A percentile compares a stretch with the other conserved stretches of the same genome.
Conservation (phyloP, 2,329 filamentous ascomycete species). For the Cladosporium velox region DNA sequence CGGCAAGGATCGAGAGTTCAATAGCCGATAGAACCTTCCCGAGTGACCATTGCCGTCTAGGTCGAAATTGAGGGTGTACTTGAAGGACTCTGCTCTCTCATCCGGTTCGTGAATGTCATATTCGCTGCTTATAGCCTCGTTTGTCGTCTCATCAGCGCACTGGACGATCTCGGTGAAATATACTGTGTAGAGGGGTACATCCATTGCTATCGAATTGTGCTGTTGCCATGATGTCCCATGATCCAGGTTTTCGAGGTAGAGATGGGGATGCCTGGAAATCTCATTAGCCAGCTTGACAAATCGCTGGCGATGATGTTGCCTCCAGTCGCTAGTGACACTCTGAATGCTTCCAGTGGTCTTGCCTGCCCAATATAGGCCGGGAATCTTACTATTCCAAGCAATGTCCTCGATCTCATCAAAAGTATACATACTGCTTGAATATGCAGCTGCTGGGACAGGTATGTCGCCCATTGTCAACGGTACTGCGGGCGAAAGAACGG, state of each 20-base stretch:
- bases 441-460: constrained; percentile 52
- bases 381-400: constrained; percentile 53
- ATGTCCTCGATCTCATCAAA: constrained; percentile 48
- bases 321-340: constrained; percentile 37
- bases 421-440: constrained; percentile 45
- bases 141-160: constrained; percentile 42
- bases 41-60: constrained; percentile 60
- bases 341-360: constrained; percentile 54
- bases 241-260: neutral
- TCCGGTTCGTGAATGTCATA: constrained; percentile 24
- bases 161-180: constrained; percentile 52
- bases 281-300: constrained; percentile 43
- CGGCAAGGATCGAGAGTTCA: constrained; percentile 51
- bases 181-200: constrained; percentile 42
- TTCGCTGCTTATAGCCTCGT: constrained; percentile 29
- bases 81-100: constrained; percentile 15
- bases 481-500: constrained; percentile 50
- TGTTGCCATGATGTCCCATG: neutral
- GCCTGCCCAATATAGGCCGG: constrained; percentile 60
- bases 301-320: constrained; percentile 53
- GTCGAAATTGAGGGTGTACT: constrained; percentile 43
- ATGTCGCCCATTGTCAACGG: constrained; percentile 52
- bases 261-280: constrained; percentile 16
- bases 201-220: constrained; percentile 25
- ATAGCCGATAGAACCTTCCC: constrained; percentile 55